Evolutionary conservation across 495 filamentous ascomycete species (phyloP).

Genomic region (Daldinia vernicosa): DNA sequence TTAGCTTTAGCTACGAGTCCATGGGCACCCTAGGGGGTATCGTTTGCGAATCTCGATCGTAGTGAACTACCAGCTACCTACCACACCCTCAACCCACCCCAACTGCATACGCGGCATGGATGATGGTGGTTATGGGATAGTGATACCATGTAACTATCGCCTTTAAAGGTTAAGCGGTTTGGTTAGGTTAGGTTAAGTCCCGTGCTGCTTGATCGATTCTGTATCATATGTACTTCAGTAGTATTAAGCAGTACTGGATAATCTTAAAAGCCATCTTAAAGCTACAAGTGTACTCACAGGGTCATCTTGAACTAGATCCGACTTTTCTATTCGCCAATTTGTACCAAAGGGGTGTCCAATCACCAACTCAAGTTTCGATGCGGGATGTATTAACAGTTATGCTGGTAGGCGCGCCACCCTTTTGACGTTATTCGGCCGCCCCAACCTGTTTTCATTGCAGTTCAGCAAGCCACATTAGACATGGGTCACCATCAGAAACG

Average conservation of each 20-base stretch:
- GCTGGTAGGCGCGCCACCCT: no score
- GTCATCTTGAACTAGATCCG: not conserved
- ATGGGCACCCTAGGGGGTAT: constrained; percentile 22
- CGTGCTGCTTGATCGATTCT: constrained; percentile 23
- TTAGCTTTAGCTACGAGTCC: not conserved
- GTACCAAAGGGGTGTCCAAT: constrained; percentile 12
- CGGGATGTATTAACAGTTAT: constrained; percentile 3
- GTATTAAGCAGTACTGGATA: not conserved
- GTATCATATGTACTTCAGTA: not conserved
- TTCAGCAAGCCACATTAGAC: constrained; percentile 35
- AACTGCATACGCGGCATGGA: constrained; percentile 22
- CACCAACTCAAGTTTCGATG: constrained; percentile 25
- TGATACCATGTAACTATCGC: constrained; percentile 3
- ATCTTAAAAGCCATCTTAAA: no score
- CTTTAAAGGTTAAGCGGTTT: constrained; percentile 10
- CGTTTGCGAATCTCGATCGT: constrained; percentile 36
- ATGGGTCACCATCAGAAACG: constrained; percentile 36
- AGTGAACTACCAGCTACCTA: not conserved
- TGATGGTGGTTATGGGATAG: not conserved
- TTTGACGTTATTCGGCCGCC: no score
- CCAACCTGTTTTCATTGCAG: constrained; percentile 41
- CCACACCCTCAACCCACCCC: constrained; percentile 4
- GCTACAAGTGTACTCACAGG: not conserved
- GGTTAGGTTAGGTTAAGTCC: constrained; percentile 11
- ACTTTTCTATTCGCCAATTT: not conserved